A percentile compares a stretch with the other conserved stretches of the same genome.
phyloP scores from a whole-genome alignment of 441 rosid genomes.

The Pelargonium exstipulatum region DNA sequence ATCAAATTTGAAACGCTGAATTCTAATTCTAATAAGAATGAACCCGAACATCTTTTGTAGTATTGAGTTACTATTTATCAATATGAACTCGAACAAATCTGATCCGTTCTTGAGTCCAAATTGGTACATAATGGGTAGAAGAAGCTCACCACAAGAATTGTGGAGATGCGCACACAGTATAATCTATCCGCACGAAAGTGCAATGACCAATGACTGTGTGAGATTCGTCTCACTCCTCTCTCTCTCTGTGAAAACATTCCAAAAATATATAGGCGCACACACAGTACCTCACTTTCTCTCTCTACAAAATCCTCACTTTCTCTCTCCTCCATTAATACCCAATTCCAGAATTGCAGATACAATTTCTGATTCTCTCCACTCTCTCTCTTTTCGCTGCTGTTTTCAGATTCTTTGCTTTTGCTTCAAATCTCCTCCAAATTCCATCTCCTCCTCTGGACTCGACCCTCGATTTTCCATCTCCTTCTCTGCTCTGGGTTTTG shows the following conservation, averaged over 20 bases:
- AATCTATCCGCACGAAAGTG: background rate
- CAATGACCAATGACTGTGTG: background rate
- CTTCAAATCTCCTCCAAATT: slow-evolving; percentile 2
- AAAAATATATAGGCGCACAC: background rate
- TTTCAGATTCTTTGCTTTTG: background rate
- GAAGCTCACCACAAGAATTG: background rate
- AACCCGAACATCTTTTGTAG: no score
- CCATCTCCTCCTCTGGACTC: background rate
- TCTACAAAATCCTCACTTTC: background rate
- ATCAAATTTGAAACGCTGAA: no score
- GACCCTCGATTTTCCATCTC: background rate
- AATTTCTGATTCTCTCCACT: background rate
- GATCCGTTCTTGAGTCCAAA: no score
- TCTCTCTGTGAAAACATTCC: background rate
- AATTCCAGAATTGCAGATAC: background rate
- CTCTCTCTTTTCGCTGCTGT: background rate
- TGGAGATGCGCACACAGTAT: background rate
- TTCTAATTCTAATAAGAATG: no score
- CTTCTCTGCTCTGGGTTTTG: background rate
- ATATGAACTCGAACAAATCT: no score
- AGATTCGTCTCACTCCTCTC: background rate
- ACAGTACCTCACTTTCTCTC: slow-evolving; percentile 5
- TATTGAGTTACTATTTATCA: no score
- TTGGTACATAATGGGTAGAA: background rate
- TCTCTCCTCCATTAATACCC: background rate